These are phyloP conservation scores for Oryza glumipatula DNA, from an alignment of 176 grass and related monocot species.

Conservation along the genomic window DNA sequence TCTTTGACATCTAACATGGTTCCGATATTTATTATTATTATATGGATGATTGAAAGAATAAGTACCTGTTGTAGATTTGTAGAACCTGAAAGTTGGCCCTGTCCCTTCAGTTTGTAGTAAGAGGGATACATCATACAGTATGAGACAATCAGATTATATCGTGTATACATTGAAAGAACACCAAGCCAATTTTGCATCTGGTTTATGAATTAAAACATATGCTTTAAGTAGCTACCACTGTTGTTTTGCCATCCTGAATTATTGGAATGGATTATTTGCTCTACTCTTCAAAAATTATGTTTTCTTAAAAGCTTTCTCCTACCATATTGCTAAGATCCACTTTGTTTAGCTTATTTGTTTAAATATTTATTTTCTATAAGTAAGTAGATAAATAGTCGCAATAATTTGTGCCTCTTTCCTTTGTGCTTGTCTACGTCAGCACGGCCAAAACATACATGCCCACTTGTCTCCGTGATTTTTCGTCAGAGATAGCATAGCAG, in stretches of 20 bases:
- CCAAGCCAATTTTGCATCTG: constrained; percentile 53
- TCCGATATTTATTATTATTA: constrained; percentile 62
- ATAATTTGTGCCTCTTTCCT: too few relatives aligned
- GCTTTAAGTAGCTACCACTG: background rate
- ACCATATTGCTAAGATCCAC: too few relatives aligned
- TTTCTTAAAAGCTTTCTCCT: too few relatives aligned
- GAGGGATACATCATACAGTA: constrained; percentile 35
- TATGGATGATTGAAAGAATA: constrained; percentile 48
- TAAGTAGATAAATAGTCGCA: too few relatives aligned
- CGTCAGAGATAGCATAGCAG: background rate
- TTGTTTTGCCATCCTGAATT: too few relatives aligned
- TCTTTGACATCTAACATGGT: constrained; percentile 67
- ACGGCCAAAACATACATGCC: too few relatives aligned
- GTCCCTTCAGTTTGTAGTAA: constrained; percentile 44
- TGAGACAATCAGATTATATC: constrained; percentile 28
- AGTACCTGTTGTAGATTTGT: constrained; percentile 52
- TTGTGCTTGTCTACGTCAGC: too few relatives aligned
- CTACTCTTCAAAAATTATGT: too few relatives aligned
- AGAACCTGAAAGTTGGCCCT: constrained; percentile 41
- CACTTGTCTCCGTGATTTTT: background rate
- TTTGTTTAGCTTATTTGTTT: too few relatives aligned
- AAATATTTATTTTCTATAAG: too few relatives aligned
- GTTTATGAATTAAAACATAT: constrained; percentile 14
- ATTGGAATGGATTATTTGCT: too few relatives aligned
- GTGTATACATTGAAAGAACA: constrained; percentile 45